Evolutionary conservation across 2,329 filamentous ascomycete species (phyloP).

Genomic region (Fusarium tjaetaba): DNA sequence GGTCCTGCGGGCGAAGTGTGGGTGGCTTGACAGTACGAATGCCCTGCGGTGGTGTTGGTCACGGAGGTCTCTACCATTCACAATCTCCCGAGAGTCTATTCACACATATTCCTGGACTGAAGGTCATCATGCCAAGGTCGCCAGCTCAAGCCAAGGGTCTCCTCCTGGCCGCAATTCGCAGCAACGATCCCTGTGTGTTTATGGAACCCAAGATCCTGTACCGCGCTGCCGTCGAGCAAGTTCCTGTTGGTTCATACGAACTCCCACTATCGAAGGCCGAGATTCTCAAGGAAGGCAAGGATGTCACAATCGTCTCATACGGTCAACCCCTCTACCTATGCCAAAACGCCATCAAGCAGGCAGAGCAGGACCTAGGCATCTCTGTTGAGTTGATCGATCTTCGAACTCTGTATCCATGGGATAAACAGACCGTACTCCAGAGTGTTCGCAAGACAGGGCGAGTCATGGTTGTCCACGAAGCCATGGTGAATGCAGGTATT

Average conservation of each 20-base stretch:
- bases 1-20: slow-evolving; percentile 64
- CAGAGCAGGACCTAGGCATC: slow-evolving; percentile 78
- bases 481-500: slow-evolving; percentile 89
- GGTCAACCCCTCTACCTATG: slow-evolving; percentile 91
- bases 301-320: slow-evolving; percentile 88
- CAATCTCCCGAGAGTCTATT: slow-evolving; percentile 92
- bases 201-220: slow-evolving; percentile 96
- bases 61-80: slow-evolving; percentile 88
- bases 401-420: slow-evolving; percentile 91
- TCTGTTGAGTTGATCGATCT: slow-evolving; percentile 88
- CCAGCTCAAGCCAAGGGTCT: slow-evolving; percentile 90
- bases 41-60: slow-evolving; percentile 89
- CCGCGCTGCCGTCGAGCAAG: slow-evolving; percentile 89
- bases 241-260: slow-evolving; percentile 82
- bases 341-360: slow-evolving; percentile 77
- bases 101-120: slow-evolving; percentile 84
- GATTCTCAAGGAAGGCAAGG: slow-evolving; percentile 79
- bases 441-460: slow-evolving; percentile 89
- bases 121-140: slow-evolving; percentile 86
- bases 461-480: slow-evolving; percentile 89
- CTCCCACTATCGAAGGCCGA: slow-evolving; percentile 89
- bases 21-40: slow-evolving; percentile 89
- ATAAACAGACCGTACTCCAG: slow-evolving; percentile 79
- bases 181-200: slow-evolving; percentile 90
- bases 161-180: slow-evolving; percentile 77